Base-by-base conservation (phyloP, 2,329 filamentous ascomycete species). In the Chaetomiaceae sp. region DNA sequence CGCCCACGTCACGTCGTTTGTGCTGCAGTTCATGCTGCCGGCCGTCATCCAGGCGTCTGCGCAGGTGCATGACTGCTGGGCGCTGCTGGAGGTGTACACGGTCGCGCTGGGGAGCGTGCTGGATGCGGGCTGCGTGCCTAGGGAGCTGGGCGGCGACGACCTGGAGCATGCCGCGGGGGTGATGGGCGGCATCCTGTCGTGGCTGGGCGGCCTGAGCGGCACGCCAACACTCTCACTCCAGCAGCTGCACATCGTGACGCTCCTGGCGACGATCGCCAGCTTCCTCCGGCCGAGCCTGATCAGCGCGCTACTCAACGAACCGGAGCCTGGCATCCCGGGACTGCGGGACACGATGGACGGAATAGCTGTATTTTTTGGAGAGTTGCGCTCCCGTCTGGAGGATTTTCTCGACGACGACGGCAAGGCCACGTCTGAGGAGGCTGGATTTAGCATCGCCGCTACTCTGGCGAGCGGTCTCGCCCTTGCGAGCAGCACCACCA, bases 11-110 rank as follows among this genome's bases (percentile, higher is more conserved):
- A 59, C 73, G 39, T 62, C 63, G 0, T 82, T 82, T 55, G 63
- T 77, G 50, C 48, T 81, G 23, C 64, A 67, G 23, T 74, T 70
- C 43, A 81, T 82, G 75, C 57, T 83, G 3, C 78, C 79, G 0
- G 73, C 77, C n/a, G 68, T 77, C 4, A 62, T 81, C 12, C 66
- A 61, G 39, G 70, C 73, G 1, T 66, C 68, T 0, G 58, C 66
- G 10, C 55, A 60, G 7, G 63, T 62, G 10, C 60, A 60, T 3
- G 62, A 69, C 12, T 70, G 70, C 0, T 81, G 73, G 64, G 66
- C 74, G 13, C 60, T 82, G 41, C 57, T 82, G 6, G 71, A 79
- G 38, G 68, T 78, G 16, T 81, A 81, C 56, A 63, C 67, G 19
- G 66, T 68, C 23, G 76, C 75, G 2, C 51, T 79, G 8, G 62